A percentile compares a stretch with the other conserved stretches of the same genome.
phyloP scores from a whole-genome alignment of 1,284 basidiomycete species.

The Fereydounia khargensis region DNA sequence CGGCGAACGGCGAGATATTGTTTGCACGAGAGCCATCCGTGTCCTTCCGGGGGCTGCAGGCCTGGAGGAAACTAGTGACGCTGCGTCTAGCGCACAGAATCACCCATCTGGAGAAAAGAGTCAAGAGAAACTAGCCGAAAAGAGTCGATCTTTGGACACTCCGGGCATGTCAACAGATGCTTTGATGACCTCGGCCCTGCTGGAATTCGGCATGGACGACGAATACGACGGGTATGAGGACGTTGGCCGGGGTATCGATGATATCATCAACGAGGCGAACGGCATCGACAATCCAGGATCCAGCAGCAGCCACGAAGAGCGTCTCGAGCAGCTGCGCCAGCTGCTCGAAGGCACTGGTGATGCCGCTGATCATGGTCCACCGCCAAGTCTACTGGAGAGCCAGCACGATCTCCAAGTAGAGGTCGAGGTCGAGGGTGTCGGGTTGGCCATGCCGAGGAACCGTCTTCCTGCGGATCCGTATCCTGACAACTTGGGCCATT shows the following conservation, averaged over 20 bases:
- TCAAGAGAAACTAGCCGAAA: constrained; percentile 6
- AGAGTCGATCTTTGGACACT: background rate
- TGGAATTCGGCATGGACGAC: constrained; percentile 31
- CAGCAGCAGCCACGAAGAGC: constrained; percentile 10
- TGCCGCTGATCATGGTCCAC: constrained; percentile 19
- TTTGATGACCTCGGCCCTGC: too few relatives aligned
- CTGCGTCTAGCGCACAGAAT: background rate
- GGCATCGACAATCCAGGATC: constrained; percentile 2
- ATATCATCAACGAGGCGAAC: constrained; percentile 15
- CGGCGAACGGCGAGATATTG: constrained; percentile 38
- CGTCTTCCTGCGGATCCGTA: constrained; percentile 22
- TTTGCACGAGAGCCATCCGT: constrained; percentile 24
- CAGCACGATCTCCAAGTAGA: constrained; percentile 44
- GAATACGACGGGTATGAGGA: constrained; percentile 52
- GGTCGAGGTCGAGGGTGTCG: constrained; percentile 48
- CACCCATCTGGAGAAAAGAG: constrained; percentile 10
- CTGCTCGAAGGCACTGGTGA: constrained; percentile 18
- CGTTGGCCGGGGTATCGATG: constrained; percentile 20
- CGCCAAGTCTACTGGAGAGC: constrained; percentile 39
- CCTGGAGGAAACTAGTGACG: constrained; percentile 6
- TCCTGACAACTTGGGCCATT: constrained; percentile 17
- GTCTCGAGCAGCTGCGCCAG: constrained; percentile 26
- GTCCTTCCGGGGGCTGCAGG: constrained; percentile 49
- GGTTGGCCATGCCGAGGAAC: constrained; percentile 33
- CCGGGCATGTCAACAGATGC: too few relatives aligned